These are phyloP conservation scores for Stagonosporopsis chrysanthemi DNA, from an alignment of 2,329 filamentous ascomycete species.

Conservation along the genomic window DNA sequence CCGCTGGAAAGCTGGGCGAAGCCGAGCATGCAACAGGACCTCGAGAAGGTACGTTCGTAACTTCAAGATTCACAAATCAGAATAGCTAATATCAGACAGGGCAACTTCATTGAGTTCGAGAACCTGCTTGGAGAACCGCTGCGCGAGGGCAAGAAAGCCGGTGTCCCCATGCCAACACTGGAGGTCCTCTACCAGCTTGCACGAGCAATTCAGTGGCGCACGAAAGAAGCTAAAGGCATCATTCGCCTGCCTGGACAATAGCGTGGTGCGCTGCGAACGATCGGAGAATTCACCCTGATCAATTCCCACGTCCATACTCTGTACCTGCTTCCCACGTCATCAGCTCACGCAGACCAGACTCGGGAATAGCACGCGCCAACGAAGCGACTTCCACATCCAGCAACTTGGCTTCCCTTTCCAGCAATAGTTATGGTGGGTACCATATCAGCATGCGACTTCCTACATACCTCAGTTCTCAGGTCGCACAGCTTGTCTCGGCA, in stretches of 20 bases:
- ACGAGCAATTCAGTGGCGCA: slow-evolving; percentile 58
- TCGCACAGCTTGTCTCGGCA: slow-evolving; percentile 5
- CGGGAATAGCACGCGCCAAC: background rate
- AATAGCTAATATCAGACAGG: slow-evolving; percentile 36
- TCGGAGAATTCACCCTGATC: background rate
- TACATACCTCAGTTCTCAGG: slow-evolving; percentile 14
- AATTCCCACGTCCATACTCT: background rate
- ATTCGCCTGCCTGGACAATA: slow-evolving; percentile 35
- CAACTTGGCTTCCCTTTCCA: background rate
- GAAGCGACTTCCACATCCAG: background rate
- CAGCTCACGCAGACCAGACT: background rate
- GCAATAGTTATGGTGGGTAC: background rate
- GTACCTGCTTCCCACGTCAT: background rate
- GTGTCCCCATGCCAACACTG: slow-evolving; percentile 61
- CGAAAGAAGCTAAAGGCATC: slow-evolving; percentile 55
- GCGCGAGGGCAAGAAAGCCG: slow-evolving; percentile 57
- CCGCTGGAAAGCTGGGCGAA: slow-evolving; percentile 58
- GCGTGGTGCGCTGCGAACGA: background rate
- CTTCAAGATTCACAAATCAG: background rate
- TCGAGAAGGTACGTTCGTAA: slow-evolving; percentile 52
- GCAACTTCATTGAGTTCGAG: slow-evolving; percentile 65
- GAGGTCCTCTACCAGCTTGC: slow-evolving; percentile 58
- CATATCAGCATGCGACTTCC: background rate
- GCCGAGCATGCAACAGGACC: slow-evolving; percentile 65
- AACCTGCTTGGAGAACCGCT: slow-evolving; percentile 66